Base-by-base conservation (phyloP, 345 rosid genomes). In the Lenwebbia sp. region DNA sequence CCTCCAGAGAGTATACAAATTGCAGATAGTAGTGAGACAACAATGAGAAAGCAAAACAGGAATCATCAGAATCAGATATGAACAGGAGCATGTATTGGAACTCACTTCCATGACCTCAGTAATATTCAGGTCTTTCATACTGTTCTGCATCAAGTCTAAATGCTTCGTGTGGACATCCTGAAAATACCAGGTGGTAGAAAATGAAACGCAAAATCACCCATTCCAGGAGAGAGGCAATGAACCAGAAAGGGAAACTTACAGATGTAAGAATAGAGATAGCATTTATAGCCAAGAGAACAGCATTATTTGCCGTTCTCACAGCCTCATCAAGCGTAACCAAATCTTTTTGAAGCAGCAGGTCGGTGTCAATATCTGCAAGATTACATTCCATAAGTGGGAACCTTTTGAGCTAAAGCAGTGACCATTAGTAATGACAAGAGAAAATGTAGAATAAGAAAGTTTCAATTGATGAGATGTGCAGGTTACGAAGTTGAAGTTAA, bases 261-360 rank as follows among this genome's bases (percentile, higher is more conserved):
- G 95, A 93, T 89, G 90, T 78, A 44, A 97, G 89, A 86, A 92
- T 88, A 28, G 94, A 90, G 83, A 94, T 87, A 30, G 96, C 91
- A 89, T 93, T 92, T 85, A 96, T 90, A 62, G 98, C 97, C 93
- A 93, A 88, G 23, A 94, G 90, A 88, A 95, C 98, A 86, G 98
- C 98, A 90, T 86, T 92, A 91, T 97, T 94, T 85, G 97, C 98
- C 87, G 92, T 93, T 92, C 90, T 95, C 88, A 97, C 87, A 85
- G 98, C 99, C 91, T 95, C 98, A 26, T 97, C 98, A 84, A 97
- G 91, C 53, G 99, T 97, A 84, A 96, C 97, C 89, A 92, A 70
- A 85, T 96, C 98, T 87, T 93, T 96, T 87, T 96, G 91, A 17
- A 97, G 97, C 85, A 97, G 92, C 83, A 89, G 88, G 88, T 97